Conservation (phyloP, 2,329 filamentous ascomycete species). For the Cryphonectria carpinicola region DNA sequence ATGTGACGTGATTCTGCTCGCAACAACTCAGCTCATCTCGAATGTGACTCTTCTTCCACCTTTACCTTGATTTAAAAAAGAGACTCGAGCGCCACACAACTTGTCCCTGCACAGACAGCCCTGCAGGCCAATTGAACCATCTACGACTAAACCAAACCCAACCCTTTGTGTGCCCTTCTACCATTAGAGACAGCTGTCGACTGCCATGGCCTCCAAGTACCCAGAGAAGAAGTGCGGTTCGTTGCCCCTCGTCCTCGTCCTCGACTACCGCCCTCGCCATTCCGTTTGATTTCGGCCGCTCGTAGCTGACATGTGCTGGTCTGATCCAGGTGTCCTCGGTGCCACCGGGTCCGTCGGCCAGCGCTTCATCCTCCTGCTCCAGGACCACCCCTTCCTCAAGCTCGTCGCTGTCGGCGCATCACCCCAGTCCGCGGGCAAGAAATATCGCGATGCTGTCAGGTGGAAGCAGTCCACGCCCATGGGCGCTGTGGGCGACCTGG, state of each 20-base stretch:
- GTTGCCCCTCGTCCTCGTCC: slow-evolving; percentile 33
- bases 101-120: neutral
- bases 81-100: neutral
- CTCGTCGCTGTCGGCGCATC: slow-evolving; percentile 91
- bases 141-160: too few relatives aligned
- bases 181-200: neutral
- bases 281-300: neutral
- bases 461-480: slow-evolving; percentile 94
- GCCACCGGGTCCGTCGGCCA: slow-evolving; percentile 94
- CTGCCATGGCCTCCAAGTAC: slow-evolving; percentile 44
- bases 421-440: slow-evolving; percentile 86
- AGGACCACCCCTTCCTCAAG: slow-evolving; percentile 82
- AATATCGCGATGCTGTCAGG: slow-evolving; percentile 88
- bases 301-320: slow-evolving; percentile 8
- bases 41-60: neutral
- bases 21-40: neutral
- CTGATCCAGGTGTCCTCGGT: slow-evolving; percentile 71
- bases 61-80: neutral
- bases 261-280: slow-evolving; percentile 7
- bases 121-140: neutral
- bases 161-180: too few relatives aligned
- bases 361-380: slow-evolving; percentile 90
- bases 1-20: slow-evolving; percentile 6
- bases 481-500: slow-evolving; percentile 76
- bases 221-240: slow-evolving; percentile 63